Evolutionary conservation across 345 rosid genomes (phyloP), one percentile per base, ranked within the genome.

Genomic region (Brassica incana): DNA sequence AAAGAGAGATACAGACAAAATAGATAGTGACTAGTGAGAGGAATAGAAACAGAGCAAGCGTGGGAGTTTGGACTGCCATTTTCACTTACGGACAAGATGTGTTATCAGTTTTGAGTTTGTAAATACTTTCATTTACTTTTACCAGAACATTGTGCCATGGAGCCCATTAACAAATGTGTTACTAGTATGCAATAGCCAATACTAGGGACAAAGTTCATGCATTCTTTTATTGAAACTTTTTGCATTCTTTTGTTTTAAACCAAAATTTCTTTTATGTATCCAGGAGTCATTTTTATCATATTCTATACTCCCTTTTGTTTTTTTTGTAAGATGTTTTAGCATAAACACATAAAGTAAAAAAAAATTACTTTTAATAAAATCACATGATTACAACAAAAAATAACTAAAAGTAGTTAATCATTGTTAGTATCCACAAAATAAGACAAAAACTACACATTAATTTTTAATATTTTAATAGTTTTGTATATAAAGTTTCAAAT

Each of bases 1-100:
- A 77, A 74, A 69, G 38, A 45, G 32, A 50, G 75, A 78, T 54
- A 78, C 65, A 68, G 71, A 77, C 74, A 69, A 68, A 78, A 54
- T 65, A 66, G 65, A 69, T 65, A 48, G 74, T 50, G 69, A 76
- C 76, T 63, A 36, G 76, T 70, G 79, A 79, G 61, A 63, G 67
- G 63, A 48, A 68, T 45, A 7, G 64, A 56, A 5, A 60, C 75
- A 75, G 79, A 71, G 86, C 89, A 84, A 86, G 86, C 88, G 90
- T 87, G 90, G 82, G 80, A 71, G 80, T 76, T 80, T 75, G 83
- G 76, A 70, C 77, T 81, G 48, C 5, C 60, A 7, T 69, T 25
- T 69, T 27, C 83, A 74, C 83, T 69, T 69, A 29, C 35, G 61
- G 76, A 80, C 83, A 70, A 69, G 5, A 75, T 67, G 36, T 29